Conservation (phyloP, 176 grass and related monocot genomes). For the Dactylis glomerata region DNA sequence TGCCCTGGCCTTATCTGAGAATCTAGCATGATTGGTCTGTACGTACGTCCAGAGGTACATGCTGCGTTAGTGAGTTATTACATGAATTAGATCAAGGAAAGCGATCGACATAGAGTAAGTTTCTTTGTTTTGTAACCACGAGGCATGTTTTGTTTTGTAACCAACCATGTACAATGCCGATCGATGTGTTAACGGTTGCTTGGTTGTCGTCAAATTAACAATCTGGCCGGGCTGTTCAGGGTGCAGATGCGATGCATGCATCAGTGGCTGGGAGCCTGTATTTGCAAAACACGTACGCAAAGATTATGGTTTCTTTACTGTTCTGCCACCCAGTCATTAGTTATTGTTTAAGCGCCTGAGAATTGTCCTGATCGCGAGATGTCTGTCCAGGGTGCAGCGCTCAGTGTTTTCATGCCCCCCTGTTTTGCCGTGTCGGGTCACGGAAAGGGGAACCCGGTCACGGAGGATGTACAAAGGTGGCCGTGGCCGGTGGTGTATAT, state of each 20-base stretch:
- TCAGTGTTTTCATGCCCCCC: not conserved
- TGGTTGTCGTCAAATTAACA: too few species aligned
- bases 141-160: too few species aligned
- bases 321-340: constrained; percentile 24
- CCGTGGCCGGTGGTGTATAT: not conserved
- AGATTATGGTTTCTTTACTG: not conserved
- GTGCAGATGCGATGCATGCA: not conserved
- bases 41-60: not conserved
- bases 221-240: too few species aligned
- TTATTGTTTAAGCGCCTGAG: not conserved
- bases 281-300: not conserved
- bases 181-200: too few species aligned
- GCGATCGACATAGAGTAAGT: not conserved
- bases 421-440: constrained; percentile 9
- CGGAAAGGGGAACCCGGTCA: not conserved
- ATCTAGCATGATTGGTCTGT: not conserved
- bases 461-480: not conserved
- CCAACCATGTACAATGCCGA: too few species aligned
- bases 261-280: not conserved
- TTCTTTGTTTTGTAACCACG: not conserved
- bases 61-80: too few species aligned
- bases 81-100: not conserved
- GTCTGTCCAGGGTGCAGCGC: not conserved
- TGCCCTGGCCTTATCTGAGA: constrained; percentile 35
- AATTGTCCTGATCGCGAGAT: not conserved